Evolutionary conservation across 2,329 filamentous ascomycete genomes (phyloP), one percentile per base, ranked within the genome.

Genomic region (Pseudocercospora fijiensis): DNA sequence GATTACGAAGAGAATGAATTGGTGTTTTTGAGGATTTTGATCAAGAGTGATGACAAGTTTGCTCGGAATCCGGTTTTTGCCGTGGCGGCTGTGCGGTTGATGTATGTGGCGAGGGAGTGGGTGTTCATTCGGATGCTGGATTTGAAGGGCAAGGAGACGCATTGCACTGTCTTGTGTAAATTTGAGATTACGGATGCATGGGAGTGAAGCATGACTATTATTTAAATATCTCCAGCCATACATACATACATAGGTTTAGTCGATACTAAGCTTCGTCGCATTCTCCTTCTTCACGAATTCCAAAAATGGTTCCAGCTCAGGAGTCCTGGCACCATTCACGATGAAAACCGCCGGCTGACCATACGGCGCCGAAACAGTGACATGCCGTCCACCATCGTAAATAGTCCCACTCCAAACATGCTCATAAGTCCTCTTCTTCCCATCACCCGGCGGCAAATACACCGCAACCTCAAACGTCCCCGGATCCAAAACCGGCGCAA

Each of bases 21-120:
- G 55, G 82, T 83, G 0, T 90, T 90, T 69, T 67, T 90, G 68
- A 80, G 88, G 0, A 80, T 90, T 63, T 77, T 89, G 47, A 81
- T 90, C 76, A 90, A 90, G 79, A 87, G 84, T 67, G 87, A 90
- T 64, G 85, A 88, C 64, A 82, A 81, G 65, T 90, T 86, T 74
- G 78, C 85, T 0, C 78, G 77, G 51, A 90, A 90, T 67, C 86
- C 87, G 0, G 83, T 86, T 58, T 82, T 88, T 65, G 84, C 83
- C 0, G 86, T 88, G 1, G 80, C 84, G 0, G 84, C 86, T 0
- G 81, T 90, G n/a, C 76, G 88, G 49, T 69, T 90, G 27, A 66
- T 80, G 62, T 89, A 89, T 72, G 79, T 81, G 2, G 75, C 77
- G 6, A 77, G 80, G 0, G 86, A 83, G 0, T 90, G 88, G 88